Percentiles rank a stretch among this genome's conserved stretches.
These are phyloP conservation scores for Citrullus amarus DNA, from an alignment of 306 rosid genomes.

Conservation along the genomic window DNA sequence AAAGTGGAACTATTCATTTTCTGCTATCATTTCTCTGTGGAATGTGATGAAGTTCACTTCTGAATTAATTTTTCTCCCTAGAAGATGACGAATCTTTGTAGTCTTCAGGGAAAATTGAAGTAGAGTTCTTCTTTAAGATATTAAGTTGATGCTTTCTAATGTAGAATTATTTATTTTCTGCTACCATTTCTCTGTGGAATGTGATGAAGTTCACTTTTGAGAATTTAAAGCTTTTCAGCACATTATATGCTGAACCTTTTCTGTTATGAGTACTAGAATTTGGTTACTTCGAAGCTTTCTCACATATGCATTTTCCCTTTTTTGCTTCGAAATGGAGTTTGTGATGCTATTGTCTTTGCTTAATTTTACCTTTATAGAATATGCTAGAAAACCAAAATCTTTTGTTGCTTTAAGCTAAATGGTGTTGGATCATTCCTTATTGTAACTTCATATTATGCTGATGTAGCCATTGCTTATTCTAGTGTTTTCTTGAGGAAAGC, in stretches of 20 bases:
- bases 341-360: neutral
- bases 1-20: neutral
- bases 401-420: neutral
- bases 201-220: neutral
- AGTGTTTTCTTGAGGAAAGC: slow-evolving; percentile 98
- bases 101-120: neutral
- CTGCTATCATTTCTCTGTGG: neutral
- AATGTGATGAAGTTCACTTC: neutral
- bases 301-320: neutral
- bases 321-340: neutral
- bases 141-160: neutral
- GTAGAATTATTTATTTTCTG: neutral
- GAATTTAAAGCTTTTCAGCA: neutral
- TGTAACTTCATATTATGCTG: neutral
- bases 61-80: neutral
- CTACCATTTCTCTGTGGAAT: neutral
- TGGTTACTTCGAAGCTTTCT: neutral
- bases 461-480: slow-evolving; percentile 9
- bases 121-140: neutral
- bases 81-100: neutral
- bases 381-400: neutral
- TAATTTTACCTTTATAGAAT: neutral
- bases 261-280: neutral
- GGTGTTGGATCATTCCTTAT: neutral
- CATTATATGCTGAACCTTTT: neutral